Evolutionary conservation across 2,329 filamentous ascomycete species (phyloP).

Genomic region (Pseudogymnoascus sp.): DNA sequence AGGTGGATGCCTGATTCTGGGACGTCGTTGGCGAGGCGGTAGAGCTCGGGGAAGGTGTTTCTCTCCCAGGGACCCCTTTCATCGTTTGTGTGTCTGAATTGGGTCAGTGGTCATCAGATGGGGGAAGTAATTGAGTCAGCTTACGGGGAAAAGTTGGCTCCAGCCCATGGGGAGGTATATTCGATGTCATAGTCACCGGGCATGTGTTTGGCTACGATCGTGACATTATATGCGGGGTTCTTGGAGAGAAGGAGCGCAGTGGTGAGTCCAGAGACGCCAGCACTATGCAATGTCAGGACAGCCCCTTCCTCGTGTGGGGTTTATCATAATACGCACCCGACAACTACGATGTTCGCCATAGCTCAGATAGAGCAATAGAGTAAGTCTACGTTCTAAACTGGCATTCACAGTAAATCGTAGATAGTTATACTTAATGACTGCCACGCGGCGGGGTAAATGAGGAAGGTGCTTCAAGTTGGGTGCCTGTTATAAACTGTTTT

Average conservation of each 20-base stretch:
- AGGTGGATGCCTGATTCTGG: slow-evolving; percentile 78
- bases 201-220: slow-evolving; percentile 79
- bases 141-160: slow-evolving; percentile 71
- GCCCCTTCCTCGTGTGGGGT: neutral
- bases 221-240: slow-evolving; percentile 51
- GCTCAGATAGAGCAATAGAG: neutral
- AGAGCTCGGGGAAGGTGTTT: slow-evolving; percentile 57
- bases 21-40: slow-evolving; percentile 52
- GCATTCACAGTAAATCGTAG: neutral
- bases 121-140: slow-evolving; percentile 26
- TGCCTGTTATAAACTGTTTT: neutral
- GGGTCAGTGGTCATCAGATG: slow-evolving; percentile 5
- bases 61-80: slow-evolving; percentile 46
- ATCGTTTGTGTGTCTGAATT: slow-evolving; percentile 14
- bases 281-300: slow-evolving; percentile 34
- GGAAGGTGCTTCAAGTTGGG: neutral
- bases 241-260: slow-evolving; percentile 55
- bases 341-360: slow-evolving; percentile 31
- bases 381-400: neutral
- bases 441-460: neutral
- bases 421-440: neutral
- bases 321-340: slow-evolving; percentile 27
- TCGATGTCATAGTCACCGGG: slow-evolving; percentile 88
- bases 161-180: slow-evolving; percentile 85
- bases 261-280: slow-evolving; percentile 59